A percentile compares a stretch with the other conserved stretches of the same genome.
phyloP scores from a whole-genome alignment of 1,284 basidiomycete genomes.

The Stereum hirsutum region DNA sequence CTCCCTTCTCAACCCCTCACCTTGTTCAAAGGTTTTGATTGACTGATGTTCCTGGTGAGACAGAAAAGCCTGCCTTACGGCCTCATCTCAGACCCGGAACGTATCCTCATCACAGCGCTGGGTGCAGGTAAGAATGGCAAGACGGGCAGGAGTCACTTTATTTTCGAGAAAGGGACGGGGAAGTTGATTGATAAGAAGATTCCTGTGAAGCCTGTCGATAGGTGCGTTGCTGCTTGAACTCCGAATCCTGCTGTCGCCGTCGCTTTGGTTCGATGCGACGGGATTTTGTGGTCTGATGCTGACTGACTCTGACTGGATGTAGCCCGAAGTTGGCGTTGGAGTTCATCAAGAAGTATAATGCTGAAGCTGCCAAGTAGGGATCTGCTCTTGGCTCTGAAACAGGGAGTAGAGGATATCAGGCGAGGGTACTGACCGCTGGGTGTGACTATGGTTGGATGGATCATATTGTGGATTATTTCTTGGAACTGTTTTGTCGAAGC shows the following conservation, averaged over 20 bases:
- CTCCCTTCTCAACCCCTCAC: not conserved
- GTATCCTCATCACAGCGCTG: slow-evolving; percentile 68
- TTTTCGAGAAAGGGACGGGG: slow-evolving; percentile 85
- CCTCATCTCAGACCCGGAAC: slow-evolving; percentile 82
- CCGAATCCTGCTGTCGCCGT: too few species aligned
- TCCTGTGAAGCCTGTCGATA: slow-evolving; percentile 78
- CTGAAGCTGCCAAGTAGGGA: too few species aligned
- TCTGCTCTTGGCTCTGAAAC: too few species aligned
- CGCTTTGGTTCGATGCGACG: too few species aligned
- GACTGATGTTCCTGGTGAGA: not conserved
- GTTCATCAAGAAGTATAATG: slow-evolving; percentile 24
- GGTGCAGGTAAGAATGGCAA: slow-evolving; percentile 72
- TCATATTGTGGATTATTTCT: too few species aligned
- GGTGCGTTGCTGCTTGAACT: slow-evolving; percentile 34
- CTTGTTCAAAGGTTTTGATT: not conserved
- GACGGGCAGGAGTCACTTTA: slow-evolving; percentile 84
- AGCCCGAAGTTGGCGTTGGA: slow-evolving; percentile 32
- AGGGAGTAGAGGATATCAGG: too few species aligned
- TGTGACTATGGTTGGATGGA: too few species aligned
- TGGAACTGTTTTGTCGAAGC: too few species aligned
- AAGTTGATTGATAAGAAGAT: slow-evolving; percentile 76
- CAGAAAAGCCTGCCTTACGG: slow-evolving; percentile 80
- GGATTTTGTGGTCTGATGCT: not conserved
- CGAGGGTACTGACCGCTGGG: too few species aligned
- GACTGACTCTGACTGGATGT: not conserved